Evolutionary conservation across 2,329 filamentous ascomycete species (phyloP), one percentile per base, ranked within the genome.

Genomic region (Arthrobotrys entomopaga): DNA sequence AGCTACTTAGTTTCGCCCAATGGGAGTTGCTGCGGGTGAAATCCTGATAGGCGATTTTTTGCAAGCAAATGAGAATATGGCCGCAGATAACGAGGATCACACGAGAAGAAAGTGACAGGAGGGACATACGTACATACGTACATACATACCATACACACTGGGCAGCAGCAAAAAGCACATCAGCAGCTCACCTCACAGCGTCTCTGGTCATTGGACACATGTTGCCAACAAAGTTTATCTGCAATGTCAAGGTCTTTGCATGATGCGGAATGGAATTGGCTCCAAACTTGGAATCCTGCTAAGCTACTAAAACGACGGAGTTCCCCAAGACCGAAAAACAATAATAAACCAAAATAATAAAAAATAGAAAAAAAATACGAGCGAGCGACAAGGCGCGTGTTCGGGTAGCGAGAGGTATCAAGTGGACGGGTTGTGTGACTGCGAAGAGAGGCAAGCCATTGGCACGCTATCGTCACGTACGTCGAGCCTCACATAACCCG

Each of bases 241-340:
- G 70, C 70, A 74, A 38, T 49, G 57, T 61, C 65, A 48, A 70
- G 65, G 65, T 58, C 42, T 63, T 53, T 70, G 65, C 65, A 70
- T 66, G 63, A 66, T 66, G 58, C 70, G 70, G 70, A 73, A 74
- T 74, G 70, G 70, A 66, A 74, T 67, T 73, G 69, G 70, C 57
- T 24, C 70, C 52, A 74, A 67, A 57, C 70, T 67, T 74, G 70
- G 63, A 74, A 67, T 53, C 57, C 26, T 67, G 56, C 64, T 52
- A 60, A 67, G 56, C 56, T 59, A 56, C 26, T 2, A 57, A 57
- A 42, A 43, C 24, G 40, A 40, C 54, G 58, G 65, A 70, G 65
- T 70, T 70, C 65, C 57, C 65, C 48, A 19, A 38, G 46, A 19
- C 46, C 52, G 19, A 43, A 15, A 57, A 42, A 43, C 11, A 42